Conservation (phyloP, 1,139 yeast species). For the Sugiyamaella castrensis region DNA sequence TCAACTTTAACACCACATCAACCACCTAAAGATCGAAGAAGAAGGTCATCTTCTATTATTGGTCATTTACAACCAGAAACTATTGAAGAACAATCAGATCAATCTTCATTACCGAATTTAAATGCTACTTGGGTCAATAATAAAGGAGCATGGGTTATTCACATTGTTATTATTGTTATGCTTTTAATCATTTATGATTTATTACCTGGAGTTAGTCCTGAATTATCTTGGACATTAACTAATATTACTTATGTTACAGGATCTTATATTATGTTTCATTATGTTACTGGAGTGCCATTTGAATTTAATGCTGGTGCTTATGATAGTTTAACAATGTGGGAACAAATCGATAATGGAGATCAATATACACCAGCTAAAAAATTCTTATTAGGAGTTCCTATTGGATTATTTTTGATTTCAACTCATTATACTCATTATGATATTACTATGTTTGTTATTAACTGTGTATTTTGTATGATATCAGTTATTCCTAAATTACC, state of each 20-base stretch:
- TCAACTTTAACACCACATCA: constrained; percentile 7
- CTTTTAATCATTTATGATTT: constrained; percentile 75
- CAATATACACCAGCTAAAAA: constrained; percentile 96
- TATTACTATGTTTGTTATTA: constrained; percentile 70
- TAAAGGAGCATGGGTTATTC: constrained; percentile 90
- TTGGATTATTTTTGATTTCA: constrained; percentile 75
- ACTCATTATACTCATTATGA: constrained; percentile 92
- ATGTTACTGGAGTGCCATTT: constrained; percentile 94
- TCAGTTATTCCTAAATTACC: constrained; percentile 90
- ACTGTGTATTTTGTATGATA: constrained; percentile 76
- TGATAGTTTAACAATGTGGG: constrained; percentile 98
- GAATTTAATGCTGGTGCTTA: constrained; percentile 96
- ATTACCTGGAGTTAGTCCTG: constrained; percentile 71
- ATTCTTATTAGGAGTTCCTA: constrained; percentile 86
- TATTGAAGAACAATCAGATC: constrained; percentile 89
- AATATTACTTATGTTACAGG: constrained; percentile 88
- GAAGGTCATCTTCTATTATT: constrained; percentile 67
- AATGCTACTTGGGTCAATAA: constrained; percentile 96
- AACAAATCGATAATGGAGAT: constrained; percentile 95
- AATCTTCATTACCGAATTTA: constrained; percentile 79
- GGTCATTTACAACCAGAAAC: constrained; percentile 88
- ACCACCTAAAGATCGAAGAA: constrained; percentile 26
- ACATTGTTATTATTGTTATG: constrained; percentile 72
- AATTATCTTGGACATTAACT: constrained; percentile 92
- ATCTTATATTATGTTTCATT: constrained; percentile 93